phyloP scores from a whole-genome alignment of 768 basidiomycete genomes.

The Lactarius hatsudake region DNA sequence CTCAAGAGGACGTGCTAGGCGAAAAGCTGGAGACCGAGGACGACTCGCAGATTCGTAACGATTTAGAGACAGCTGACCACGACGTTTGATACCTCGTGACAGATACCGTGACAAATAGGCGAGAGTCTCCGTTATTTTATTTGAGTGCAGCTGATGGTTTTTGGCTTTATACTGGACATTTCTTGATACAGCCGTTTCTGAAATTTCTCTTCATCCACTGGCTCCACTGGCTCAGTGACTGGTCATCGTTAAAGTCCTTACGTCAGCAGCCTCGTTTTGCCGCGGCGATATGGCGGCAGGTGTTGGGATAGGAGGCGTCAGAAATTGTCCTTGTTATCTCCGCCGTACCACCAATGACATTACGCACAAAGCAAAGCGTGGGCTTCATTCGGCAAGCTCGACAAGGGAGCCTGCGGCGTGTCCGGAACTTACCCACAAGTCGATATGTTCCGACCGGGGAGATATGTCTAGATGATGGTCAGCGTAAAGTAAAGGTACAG shows the following conservation, averaged over 20 bases:
- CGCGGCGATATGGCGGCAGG: background rate
- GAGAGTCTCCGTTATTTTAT: background rate
- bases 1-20: conserved; percentile 22
- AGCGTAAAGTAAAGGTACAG: background rate
- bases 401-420: background rate
- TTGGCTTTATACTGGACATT: background rate
- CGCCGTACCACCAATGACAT: background rate
- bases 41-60: background rate
- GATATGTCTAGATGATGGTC: background rate
- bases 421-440: background rate
- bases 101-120: background rate
- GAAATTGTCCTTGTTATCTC: conserved; percentile 4
- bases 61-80: background rate
- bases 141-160: background rate
- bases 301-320: background rate
- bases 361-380: background rate
- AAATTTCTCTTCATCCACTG: background rate
- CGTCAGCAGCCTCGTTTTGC: background rate
- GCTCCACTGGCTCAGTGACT: background rate
- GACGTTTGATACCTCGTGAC: background rate
- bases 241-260: background rate
- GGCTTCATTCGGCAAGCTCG: background rate
- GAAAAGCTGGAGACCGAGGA: conserved; percentile 14
- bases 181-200: background rate
- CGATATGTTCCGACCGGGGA: conserved; percentile 8